Base-by-base conservation (phyloP, 129 eudicot species). In the Pittosporum tobira region DNA sequence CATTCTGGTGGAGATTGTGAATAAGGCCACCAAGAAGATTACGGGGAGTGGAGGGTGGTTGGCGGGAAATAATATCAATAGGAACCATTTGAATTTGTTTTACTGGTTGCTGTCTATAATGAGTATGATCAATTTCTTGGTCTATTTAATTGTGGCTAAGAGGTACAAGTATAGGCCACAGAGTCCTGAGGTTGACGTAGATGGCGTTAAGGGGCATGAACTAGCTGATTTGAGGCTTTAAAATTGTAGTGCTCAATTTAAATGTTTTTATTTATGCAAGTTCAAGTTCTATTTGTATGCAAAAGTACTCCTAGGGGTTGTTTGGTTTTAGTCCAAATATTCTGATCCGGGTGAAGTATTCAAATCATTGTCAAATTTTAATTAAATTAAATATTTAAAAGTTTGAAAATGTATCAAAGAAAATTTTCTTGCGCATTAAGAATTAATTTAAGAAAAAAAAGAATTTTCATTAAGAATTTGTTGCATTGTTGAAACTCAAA, bases 151-250 rank as follows among this genome's bases (percentile, higher is more conserved):
- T 61, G 81, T 82, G 51, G 72, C 95, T 36, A 73, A 28, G 76
- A 79, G 79, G 76, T 86, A 86, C 72, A 79, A 82, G 70, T 86
- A 82, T 59, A 79, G 84, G 66, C 57, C 74, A 63, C 67, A 70
- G 16, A 42, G 50, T 42, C 37, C 46, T 48, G 71, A 53, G 40
- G 53, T 44, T 45, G 58, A 49, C 15, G 45, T 2, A 7, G 61
- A 31, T 63, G 75, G 59, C 23, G 37, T 8, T 23, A 62, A 51
- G 29, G 42, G 3, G 22, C 65, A 44, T 56, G 62, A 68, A 42
- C 36, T 66, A 59, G 34, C 50, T 59, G 65, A 51, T 64, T 1
- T 65, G 28, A 66, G 48, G 21, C 16, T 27, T 26, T 48, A 51
- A 51, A 43, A n/a, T n/a, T n/a, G n/a, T n/a, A n/a, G n/a, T 20